Evolutionary conservation across 768 basidiomycete genomes (phyloP), one percentile per base, ranked within the genome.

Genomic region (Termitomyces sp.): DNA sequence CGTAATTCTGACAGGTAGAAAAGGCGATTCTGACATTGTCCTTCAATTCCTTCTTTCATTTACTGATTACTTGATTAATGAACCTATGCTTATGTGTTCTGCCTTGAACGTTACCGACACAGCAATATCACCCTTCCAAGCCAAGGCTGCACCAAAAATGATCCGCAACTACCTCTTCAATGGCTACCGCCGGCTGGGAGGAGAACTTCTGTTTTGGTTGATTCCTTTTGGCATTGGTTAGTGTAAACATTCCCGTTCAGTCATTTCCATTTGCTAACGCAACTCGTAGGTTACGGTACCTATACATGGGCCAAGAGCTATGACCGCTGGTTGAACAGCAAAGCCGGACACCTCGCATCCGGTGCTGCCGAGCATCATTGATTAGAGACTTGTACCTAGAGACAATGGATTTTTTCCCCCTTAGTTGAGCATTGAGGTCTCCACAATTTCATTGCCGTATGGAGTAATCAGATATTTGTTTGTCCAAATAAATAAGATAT

Each of bases 51-150:
- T 27, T 44, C 41, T 36, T 16, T 20, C 30, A n/a, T 33, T 16
- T 30, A 18, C n/a, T 13, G 30, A 2, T 13, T 36, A 15, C 45
- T 24, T 6, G 6, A 36, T 51, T 20, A 22, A 36, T 24, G 22
- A n/a, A 41, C 18, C 22, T 52, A 9, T 12, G 36, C 24, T n/a
- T 2, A 12, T 41, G 18, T 8, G 30, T 53, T 53, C 2, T 39
- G 22, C 37, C 34, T 39, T 33, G 48, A 6, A 49, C 48, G 9
- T 18, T n/a, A 12, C n/a, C 24, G 11, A 52, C 47, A 30, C 47
- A 97, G 95, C 81, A 63, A 67, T 95, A 62, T 94, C 94, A n/a
- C 90, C 93, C 8, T 89, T 83, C 78, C 85, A 87, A 70, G 82
- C 89, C 63, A 85, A 84, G 59, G 84, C 90, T 18, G 82, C 87